Conservation (phyloP, 2,329 filamentous ascomycete genomes). For the Fusarium robinianum region DNA sequence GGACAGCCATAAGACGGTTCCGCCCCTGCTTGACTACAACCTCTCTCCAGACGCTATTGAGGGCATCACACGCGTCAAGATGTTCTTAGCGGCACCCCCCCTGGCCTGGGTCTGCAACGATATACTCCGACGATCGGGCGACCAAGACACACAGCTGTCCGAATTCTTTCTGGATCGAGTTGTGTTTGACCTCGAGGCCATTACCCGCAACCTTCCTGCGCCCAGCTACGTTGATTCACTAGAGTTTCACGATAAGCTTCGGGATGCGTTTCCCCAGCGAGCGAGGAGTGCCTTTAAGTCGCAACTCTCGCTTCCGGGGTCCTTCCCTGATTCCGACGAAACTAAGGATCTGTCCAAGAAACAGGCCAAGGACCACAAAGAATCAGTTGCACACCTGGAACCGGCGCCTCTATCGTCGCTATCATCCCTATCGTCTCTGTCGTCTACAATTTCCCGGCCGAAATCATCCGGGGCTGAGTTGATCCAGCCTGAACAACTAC, state of each 20-base stretch:
- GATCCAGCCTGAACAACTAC: too few species aligned
- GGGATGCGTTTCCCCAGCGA: conserved; percentile 27
- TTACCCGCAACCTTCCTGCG: conserved; percentile 32
- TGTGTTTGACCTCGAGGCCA: conserved; percentile 39
- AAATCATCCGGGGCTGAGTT: conserved; percentile 16
- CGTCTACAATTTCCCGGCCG: conserved; percentile 16
- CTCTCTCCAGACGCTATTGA: conserved; percentile 16
- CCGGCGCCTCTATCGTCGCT: conserved; percentile 6
- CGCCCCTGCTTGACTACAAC: conserved; percentile 31
- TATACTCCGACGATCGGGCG: conserved; percentile 26
- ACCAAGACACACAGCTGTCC: conserved; percentile 22
- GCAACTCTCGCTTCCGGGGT: conserved; percentile 32
- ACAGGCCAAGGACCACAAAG: background rate
- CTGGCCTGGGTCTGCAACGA: conserved; percentile 34
- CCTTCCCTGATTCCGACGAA: conserved; percentile 34
- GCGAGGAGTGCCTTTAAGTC: conserved; percentile 23
- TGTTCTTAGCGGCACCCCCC: conserved; percentile 35
- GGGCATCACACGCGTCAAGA: conserved; percentile 28
- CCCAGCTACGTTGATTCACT: conserved; percentile 38
- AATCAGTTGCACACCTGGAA: background rate
- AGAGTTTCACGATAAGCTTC: conserved; percentile 32
- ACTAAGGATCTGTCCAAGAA: conserved; percentile 6
- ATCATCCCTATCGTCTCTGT: conserved; percentile 15
- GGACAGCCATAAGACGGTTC: conserved; percentile 31
- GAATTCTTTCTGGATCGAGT: conserved; percentile 35